These are phyloP conservation scores for Fusarium coffeatum DNA, from an alignment of 2,329 filamentous ascomycete species.

Conservation along the genomic window DNA sequence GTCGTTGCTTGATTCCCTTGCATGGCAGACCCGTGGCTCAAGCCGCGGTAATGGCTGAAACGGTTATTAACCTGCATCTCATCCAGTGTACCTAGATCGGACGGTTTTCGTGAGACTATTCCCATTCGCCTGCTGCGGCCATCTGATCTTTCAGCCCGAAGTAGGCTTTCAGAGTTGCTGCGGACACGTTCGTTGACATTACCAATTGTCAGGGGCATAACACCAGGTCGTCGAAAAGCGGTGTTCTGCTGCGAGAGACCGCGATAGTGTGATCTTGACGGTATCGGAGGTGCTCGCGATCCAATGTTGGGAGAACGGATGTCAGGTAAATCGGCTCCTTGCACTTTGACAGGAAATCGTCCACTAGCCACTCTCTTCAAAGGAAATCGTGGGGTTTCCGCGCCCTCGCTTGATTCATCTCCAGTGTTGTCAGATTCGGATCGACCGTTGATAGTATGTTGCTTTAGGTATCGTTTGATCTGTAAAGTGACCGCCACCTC, in stretches of 20 bases:
- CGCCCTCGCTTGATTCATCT: constrained; percentile 76
- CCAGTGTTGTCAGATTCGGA: constrained; percentile 67
- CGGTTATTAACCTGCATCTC: constrained; percentile 72
- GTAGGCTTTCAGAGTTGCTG: constrained; percentile 72
- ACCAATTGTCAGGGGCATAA: constrained; percentile 77
- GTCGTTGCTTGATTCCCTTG: constrained; percentile 59
- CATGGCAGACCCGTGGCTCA: constrained; percentile 77
- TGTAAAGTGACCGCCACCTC: constrained; percentile 70
- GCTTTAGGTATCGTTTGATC: constrained; percentile 70
- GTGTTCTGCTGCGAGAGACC: constrained; percentile 76
- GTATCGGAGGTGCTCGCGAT: constrained; percentile 77
- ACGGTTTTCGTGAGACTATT: constrained; percentile 68
- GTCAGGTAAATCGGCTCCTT: constrained; percentile 75
- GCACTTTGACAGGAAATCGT: constrained; percentile 77
- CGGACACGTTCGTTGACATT: constrained; percentile 75
- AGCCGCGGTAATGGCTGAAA: constrained; percentile 73
- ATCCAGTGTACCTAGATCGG: constrained; percentile 71
- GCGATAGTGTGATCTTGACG: constrained; percentile 80
- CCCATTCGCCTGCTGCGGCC: constrained; percentile 73
- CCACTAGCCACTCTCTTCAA: constrained; percentile 72
- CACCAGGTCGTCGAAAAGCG: constrained; percentile 73
- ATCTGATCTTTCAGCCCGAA: constrained; percentile 64
- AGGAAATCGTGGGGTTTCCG: constrained; percentile 81
- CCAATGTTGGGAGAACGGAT: constrained; percentile 74
- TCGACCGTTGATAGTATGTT: constrained; percentile 63